phyloP scores from a whole-genome alignment of 208 protist genomes.

The Crithidia acanthocephali region DNA sequence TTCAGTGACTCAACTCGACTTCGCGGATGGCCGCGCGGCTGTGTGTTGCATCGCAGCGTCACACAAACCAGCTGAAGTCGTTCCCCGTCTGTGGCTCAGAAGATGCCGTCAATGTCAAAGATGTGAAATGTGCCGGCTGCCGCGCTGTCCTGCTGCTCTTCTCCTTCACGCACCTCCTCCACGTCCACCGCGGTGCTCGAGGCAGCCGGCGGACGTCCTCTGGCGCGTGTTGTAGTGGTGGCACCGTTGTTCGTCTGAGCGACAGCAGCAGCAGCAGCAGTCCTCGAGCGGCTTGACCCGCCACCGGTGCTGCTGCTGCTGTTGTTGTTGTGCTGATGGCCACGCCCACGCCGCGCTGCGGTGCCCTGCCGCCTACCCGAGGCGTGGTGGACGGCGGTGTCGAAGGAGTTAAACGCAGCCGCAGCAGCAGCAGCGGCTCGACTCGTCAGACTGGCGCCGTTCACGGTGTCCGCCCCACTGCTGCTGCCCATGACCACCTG shows the following conservation, averaged over 20 bases:
- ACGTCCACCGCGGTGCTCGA: background rate
- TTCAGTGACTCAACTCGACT: too few species aligned
- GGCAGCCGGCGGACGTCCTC: background rate
- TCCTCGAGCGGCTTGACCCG: too few species aligned
- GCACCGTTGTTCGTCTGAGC: background rate
- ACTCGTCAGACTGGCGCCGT: background rate
- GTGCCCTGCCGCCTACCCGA: constrained; percentile 40
- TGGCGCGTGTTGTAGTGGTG: background rate
- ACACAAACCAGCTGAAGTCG: too few species aligned
- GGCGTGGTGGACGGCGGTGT: constrained; percentile 49
- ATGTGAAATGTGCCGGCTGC: constrained; percentile 43
- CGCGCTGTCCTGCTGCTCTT: background rate
- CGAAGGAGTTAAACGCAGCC: constrained; percentile 61
- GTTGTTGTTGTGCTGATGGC: too few species aligned
- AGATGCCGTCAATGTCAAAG: constrained; percentile 81
- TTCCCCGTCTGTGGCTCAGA: too few species aligned
- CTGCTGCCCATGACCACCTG: constrained; percentile 31
- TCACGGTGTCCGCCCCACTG: background rate
- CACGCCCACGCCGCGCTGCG: constrained; percentile 11
- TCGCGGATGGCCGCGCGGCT: too few species aligned
- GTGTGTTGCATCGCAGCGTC: too few species aligned
- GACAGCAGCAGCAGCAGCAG: background rate
- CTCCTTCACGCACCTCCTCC: constrained; percentile 1
- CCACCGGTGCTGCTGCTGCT: too few species aligned
- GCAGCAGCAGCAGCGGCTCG: constrained; percentile 1